Evolutionary conservation across 176 grass and related monocot species (phyloP), one percentile per base, ranked within the genome.

Genomic region (Paspalum vaginatum): DNA sequence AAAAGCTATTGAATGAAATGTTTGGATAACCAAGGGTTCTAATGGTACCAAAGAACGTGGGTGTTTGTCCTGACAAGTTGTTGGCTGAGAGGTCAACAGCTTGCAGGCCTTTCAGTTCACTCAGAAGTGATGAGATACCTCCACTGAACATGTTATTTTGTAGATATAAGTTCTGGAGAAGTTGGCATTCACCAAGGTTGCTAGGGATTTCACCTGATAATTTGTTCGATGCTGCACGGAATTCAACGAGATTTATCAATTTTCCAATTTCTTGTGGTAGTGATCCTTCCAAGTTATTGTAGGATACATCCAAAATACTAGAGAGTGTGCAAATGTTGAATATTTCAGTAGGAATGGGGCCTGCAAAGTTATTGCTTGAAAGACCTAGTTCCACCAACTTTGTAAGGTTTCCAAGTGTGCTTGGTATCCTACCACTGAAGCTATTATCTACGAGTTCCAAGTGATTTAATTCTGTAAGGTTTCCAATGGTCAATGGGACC

Each of bases 191-290:
- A 15, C 56, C 57, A 9, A 87, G 45, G 40, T 22, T 78, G 1
- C 14, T 58, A 60, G 89, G 89, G 20, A 91, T 91, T 71, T 77
- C 63, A 60, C 85, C 85, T 20, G 79, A 71, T 32, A 87, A 39
- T 4, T 44, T 79, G 11, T 91, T 84, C 0, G 26, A 75, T 8
- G 21, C 65, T 46, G 66, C 84, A 84, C 49, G 8, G 2, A 91
- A 70, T 10, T 72, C 9, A 6, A 74, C 8, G 20, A 91, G 44
- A 56, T 58, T 65, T 22, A 38, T 82, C 5, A 87, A 3, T 10
- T 21, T 63, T 0, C 88, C 68, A 0, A 91, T 81, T 75, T 87
- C 84, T n/a, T 22, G 21, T 5, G 84, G 75, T 18, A 87, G 53
- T 1, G 75, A 6, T 2, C 88, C 88, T 4, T 46, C 32, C 3